Base-by-base conservation (phyloP, 2,329 filamentous ascomycete genomes). In the Paracoccidioides lutzii region DNA sequence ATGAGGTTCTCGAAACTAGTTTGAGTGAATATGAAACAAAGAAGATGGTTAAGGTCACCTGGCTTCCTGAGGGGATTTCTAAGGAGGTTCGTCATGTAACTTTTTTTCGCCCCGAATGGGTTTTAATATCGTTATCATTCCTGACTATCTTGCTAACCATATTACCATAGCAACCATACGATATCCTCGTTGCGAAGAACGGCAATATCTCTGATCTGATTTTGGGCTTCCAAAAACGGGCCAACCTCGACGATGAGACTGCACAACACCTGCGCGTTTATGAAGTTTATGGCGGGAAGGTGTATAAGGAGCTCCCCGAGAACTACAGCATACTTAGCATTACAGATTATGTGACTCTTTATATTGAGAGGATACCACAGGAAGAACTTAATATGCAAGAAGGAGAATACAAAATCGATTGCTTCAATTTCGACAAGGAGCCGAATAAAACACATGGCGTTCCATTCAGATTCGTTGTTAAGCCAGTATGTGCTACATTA, bases 361-460 rank as follows among this genome's bases (percentile, higher is more conserved):
- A 88, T 61, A 90, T 88, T 0, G 90, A 96, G 69, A 80, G 83
- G 42, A 81, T 91, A 44, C 87, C 90, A 0, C 81, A 89, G 40
- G 84, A 87, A 53, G 82, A 85, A 60, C 57, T 73, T 38, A 71
- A 76, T 5, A 67, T 75, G 60, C 84, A 89, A 51, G 85, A 86
- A 61, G 71, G 79, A 1, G 82, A 84, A 38, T 78, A 83, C 53
- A 80, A 84, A 55, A 86, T 96, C 55, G 82, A 85, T 59, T 88
- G 86, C 35, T 93, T 91, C 72, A 93, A 96, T 69, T 98, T 93
- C 72, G 90, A 98, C 68, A 87, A 85, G 62, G 94, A 98, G 64
- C 82, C 88, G 0, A 87, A 75, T 65, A 87, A 94, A 63, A 76
- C 84, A 3, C 91, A 98, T 66, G 88, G 90, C 3, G 80, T 95